A percentile compares a stretch with the other conserved stretches of the same genome.
Evolutionary conservation across 202 grass and related monocot species (phyloP).

Genomic region (Setaria italica): DNA sequence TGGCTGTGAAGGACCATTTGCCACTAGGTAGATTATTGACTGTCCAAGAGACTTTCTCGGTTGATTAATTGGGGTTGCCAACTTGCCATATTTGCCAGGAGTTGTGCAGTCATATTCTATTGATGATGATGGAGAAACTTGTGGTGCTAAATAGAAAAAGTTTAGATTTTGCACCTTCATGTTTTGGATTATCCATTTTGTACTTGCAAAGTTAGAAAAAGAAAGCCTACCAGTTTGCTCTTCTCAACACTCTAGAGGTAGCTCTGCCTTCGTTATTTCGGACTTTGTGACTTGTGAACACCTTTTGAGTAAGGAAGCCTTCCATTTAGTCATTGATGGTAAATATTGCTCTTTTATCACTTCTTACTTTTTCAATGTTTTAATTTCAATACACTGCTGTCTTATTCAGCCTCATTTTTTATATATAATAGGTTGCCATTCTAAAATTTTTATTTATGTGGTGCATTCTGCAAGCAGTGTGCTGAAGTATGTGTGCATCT

Average conservation of each 20-base stretch:
- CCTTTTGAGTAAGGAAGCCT: conserved; percentile 6
- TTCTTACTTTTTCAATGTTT: neutral
- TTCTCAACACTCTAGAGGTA: neutral
- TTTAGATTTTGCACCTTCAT: neutral
- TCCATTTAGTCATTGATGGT: conserved; percentile 1
- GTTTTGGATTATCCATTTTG: neutral
- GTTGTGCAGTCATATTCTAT: neutral
- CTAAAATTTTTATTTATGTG: neutral
- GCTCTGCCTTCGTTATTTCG: conserved; percentile 6
- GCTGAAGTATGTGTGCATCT: neutral
- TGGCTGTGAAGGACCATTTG: conserved; percentile 16
- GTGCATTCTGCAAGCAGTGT: neutral
- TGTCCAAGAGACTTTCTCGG: neutral
- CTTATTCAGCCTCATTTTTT: neutral
- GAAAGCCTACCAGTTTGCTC: neutral
- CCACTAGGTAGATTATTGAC: neutral
- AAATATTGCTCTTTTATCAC: conserved; percentile 16
- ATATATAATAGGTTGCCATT: neutral
- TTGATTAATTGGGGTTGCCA: conserved; percentile 14
- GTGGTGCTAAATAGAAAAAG: neutral
- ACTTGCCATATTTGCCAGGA: conserved; percentile 14
- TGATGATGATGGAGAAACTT: neutral
- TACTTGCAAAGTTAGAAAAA: conserved; percentile 17
- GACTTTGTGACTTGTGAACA: neutral
- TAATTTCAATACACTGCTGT: neutral